phyloP scores from a whole-genome alignment of 2,329 filamentous ascomycete species.

The Venturia nashicola region DNA sequence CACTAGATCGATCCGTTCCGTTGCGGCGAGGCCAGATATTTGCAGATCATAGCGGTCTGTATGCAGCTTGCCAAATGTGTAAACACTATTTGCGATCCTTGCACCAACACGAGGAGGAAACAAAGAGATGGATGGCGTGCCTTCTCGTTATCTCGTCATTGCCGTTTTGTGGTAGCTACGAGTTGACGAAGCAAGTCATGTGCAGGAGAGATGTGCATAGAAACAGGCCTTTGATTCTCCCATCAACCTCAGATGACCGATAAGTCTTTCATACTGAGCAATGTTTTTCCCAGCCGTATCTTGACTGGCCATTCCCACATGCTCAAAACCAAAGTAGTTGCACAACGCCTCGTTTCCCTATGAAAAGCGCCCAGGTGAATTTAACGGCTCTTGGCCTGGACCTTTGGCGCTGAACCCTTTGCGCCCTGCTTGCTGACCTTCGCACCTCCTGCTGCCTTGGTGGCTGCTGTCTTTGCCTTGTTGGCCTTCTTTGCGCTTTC shows the following conservation, averaged over 20 bases:
- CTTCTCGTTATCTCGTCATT: not conserved
- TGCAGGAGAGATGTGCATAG: constrained; percentile 1
- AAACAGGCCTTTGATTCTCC: not conserved
- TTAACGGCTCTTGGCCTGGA: constrained; percentile 3
- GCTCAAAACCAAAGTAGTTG: constrained; percentile 2
- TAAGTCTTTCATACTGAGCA: not conserved
- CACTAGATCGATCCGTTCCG: not conserved
- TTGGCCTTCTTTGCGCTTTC: constrained; percentile 95
- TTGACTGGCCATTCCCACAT: not conserved
- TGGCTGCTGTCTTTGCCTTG: constrained; percentile 92
- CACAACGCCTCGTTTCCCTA: constrained; percentile 1
- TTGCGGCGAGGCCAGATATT: not conserved
- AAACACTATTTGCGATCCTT: not conserved
- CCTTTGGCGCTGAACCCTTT: constrained; percentile 54
- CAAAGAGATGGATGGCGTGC: not conserved
- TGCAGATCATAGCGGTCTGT: not conserved
- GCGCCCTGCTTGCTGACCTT: constrained; percentile 91
- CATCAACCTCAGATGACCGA: not conserved
- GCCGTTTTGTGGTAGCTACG: not conserved
- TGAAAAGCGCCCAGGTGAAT: not conserved
- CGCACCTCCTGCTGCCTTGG: constrained; percentile 61
- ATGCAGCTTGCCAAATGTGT: not conserved
- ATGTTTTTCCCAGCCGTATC: not conserved
- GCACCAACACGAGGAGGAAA: not conserved
- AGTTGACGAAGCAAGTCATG: not conserved